Conservation (phyloP, 345 rosid genomes). For the Triadica sebifera region DNA sequence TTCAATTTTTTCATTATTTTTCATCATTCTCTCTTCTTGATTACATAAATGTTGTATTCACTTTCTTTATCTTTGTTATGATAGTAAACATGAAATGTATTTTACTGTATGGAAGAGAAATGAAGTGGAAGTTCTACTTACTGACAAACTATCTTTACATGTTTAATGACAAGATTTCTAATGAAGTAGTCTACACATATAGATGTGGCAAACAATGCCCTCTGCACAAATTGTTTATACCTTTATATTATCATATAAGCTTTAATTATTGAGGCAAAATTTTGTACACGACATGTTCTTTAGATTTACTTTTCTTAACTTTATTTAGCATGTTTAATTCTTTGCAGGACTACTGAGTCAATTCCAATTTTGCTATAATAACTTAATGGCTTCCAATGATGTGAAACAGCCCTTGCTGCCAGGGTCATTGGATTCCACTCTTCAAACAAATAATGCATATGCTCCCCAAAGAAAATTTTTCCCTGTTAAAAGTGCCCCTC, state of each 20-base stretch:
- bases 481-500: slow-evolving; percentile 71
- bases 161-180: neutral
- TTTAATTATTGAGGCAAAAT: neutral
- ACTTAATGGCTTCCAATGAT: slow-evolving; percentile 51
- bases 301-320: neutral
- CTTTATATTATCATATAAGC: neutral
- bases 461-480: slow-evolving; percentile 45
- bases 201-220: neutral
- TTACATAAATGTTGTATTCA: neutral
- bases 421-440: slow-evolving; percentile 23
- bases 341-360: slow-evolving; percentile 21
- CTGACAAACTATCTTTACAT: neutral
- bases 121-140: neutral
- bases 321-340: neutral
- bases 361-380: slow-evolving; percentile 6
- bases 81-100: neutral
- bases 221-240: neutral
- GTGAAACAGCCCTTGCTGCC: slow-evolving; percentile 52
- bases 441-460: slow-evolving; percentile 23
- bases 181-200: neutral
- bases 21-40: neutral
- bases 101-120: neutral
- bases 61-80: neutral
- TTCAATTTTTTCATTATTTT: neutral
- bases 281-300: neutral